Evolutionary conservation across 1,284 basidiomycete genomes (phyloP), one percentile per base, ranked within the genome.

Genomic region (Flammula alnicola): DNA sequence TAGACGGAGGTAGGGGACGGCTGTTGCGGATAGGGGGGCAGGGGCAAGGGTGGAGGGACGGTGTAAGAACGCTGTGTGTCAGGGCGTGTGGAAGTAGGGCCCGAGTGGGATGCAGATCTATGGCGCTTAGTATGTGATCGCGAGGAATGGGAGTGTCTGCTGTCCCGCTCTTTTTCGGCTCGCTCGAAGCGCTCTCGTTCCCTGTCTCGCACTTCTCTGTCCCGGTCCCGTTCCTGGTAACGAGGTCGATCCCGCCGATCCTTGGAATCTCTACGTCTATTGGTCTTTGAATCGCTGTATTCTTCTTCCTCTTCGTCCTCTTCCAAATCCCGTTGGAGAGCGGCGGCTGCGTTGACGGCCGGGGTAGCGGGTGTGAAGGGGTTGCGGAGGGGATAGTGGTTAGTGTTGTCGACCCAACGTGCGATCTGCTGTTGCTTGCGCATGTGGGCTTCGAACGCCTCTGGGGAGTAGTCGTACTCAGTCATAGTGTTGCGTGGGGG

Each of bases 401-500:
- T 58, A 7, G 63, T 65, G 9, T 57, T 56, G 55, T 67, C 63
- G 47, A 67, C 66, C 68, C 68, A 70, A 30, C 58, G 57, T 2
- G 63, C 61, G 10, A 70, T 70, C 44, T 63, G 57, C 32, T 59
- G 39, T 52, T 68, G 65, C 25, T 62, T 68, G 37, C 52, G 62
- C 27, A 68, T 33, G 57, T 65, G 57, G n/a, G 61, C 61, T 37
- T 68, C 61, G 50, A 63, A 57, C 31, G 68, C 68, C 53, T 68
- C 65, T 25, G 64, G 65, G 17, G 66, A 68, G 49, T 57, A 68
- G 58, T 70, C 68, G 65, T 70, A 70, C 51, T 70, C 68, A 9
- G 68, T 70, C 68, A 70, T 70, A 47, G 52, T 56, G 51, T 27
- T 27, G 50, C 27, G 30, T 39, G 27, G 35, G 35, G 33, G 43